Evolutionary conservation across 2,329 filamentous ascomycete genomes (phyloP).

Genomic region (Colletotrichum sidae): DNA sequence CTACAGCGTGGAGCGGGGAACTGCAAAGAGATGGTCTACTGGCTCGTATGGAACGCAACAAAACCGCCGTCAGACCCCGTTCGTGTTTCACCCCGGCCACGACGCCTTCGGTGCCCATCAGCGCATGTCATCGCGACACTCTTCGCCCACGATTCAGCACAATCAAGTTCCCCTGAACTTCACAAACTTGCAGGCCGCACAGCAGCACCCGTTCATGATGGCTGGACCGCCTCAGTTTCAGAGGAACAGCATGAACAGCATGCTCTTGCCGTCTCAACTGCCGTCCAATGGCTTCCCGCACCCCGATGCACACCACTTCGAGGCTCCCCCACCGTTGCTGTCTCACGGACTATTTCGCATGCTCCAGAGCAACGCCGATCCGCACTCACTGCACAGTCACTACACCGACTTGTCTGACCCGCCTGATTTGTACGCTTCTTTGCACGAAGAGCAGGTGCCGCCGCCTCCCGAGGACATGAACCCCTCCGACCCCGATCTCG

Average conservation of each 20-base stretch:
- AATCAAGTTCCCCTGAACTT: constrained; percentile 65
- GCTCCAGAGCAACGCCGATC: constrained; percentile 80
- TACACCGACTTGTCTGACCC: constrained; percentile 80
- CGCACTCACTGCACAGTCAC: constrained; percentile 74
- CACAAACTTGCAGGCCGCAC: constrained; percentile 65
- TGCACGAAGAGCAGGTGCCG: constrained; percentile 78
- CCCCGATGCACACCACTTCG: constrained; percentile 64
- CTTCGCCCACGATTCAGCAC: constrained; percentile 60
- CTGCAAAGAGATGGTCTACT: constrained; percentile 83
- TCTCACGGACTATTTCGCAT: constrained; percentile 80
- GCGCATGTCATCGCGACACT: constrained; percentile 65
- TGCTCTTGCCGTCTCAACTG: constrained; percentile 62
- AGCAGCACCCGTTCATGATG: constrained; percentile 68
- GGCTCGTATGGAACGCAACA: constrained; percentile 74
- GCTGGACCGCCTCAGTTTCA: constrained; percentile 62
- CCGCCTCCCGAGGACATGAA: constrained; percentile 87
- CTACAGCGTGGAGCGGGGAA: constrained; percentile 74
- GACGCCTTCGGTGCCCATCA: constrained; percentile 69
- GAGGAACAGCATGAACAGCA: constrained; percentile 71
- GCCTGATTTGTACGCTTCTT: constrained; percentile 80
- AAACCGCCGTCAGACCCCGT: constrained; percentile 68
- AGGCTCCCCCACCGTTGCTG: constrained; percentile 71
- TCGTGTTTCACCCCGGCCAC: constrained; percentile 71
- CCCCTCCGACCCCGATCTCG: constrained; percentile 78
- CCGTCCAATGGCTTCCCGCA: constrained; percentile 54